Percentiles rank a stretch among this genome's conserved stretches.
Conservation (phyloP, 2,329 filamentous ascomycete species). For the Pseudogymnoascus sp. region DNA sequence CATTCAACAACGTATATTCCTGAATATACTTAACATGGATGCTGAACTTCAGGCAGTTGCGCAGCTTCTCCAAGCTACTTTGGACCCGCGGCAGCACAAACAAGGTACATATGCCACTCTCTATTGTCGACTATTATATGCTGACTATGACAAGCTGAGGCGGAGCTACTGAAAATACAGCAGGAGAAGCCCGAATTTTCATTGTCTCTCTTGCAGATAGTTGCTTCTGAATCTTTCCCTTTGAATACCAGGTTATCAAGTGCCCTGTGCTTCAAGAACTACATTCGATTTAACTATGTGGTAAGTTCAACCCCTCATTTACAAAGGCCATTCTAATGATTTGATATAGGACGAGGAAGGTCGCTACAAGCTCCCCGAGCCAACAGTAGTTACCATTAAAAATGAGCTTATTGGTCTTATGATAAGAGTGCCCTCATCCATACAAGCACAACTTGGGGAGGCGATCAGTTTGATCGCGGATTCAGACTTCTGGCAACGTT, state of each 20-base stretch:
- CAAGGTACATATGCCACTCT: conserved; percentile 54
- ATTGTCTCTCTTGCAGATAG: conserved; percentile 79
- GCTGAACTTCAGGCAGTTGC: conserved; percentile 57
- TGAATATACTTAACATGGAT: conserved; percentile 41
- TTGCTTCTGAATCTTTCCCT: conserved; percentile 64
- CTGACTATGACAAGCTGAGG: conserved; percentile 57
- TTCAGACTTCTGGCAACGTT: conserved; percentile 92
- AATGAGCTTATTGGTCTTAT: conserved; percentile 91
- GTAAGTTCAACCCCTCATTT: conserved; percentile 36
- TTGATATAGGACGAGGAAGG: conserved; percentile 72
- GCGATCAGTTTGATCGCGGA: conserved; percentile 96
- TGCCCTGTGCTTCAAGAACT: conserved; percentile 97
- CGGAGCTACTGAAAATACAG: conserved; percentile 61
- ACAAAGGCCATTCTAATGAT: conserved; percentile 16
- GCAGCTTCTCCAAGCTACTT: conserved; percentile 79
- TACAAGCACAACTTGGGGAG: conserved; percentile 91
- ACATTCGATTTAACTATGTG: conserved; percentile 88
- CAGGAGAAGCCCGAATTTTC: conserved; percentile 83
- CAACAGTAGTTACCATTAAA: conserved; percentile 88
- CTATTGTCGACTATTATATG: conserved; percentile 24
- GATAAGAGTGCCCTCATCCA: conserved; percentile 78
- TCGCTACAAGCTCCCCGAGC: conserved; percentile 74
- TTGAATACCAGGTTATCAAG: conserved; percentile 76
- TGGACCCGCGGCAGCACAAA: conserved; percentile 80
- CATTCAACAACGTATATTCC: conserved; percentile 9